Percentiles rank a stretch among this genome's conserved stretches.
These are phyloP conservation scores for Xylaria flabelliformis DNA, from an alignment of 495 filamentous ascomycete genomes.

Conservation along the genomic window DNA sequence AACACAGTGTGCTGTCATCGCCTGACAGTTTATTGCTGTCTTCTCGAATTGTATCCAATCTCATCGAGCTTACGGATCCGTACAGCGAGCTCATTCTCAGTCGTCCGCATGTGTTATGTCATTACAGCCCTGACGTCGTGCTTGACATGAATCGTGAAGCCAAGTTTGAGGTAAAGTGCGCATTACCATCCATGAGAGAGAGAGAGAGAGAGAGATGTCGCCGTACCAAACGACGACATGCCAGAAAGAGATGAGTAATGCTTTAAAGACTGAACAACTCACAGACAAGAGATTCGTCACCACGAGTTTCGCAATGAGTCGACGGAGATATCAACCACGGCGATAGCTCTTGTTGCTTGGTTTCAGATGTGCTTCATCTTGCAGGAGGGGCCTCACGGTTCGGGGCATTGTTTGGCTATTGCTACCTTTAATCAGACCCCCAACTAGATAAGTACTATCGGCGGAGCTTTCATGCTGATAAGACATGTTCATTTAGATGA, in stretches of 20 bases:
- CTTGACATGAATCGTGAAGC: not conserved
- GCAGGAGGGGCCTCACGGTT: not conserved
- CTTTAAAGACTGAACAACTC: not conserved
- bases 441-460: not conserved
- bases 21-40: not conserved
- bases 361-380: conserved; percentile 25
- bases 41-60: not conserved
- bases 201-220: not conserved
- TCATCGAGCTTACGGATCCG: not conserved
- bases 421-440: not conserved
- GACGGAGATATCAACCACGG: not conserved
- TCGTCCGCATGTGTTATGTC: not conserved
- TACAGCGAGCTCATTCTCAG: not conserved
- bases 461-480: not conserved
- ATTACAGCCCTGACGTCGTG: not conserved
- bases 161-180: not conserved
- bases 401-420: not conserved
- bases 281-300: not conserved
- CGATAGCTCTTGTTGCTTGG: not conserved
- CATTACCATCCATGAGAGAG: not conserved
- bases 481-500: not conserved
- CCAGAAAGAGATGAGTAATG: not conserved
- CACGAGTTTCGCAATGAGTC: not conserved
- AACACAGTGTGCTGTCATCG: not conserved
- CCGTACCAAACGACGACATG: not conserved